These are phyloP conservation scores for Noccaea bulbosa DNA, from an alignment of 345 rosid species.

Conservation along the genomic window DNA sequence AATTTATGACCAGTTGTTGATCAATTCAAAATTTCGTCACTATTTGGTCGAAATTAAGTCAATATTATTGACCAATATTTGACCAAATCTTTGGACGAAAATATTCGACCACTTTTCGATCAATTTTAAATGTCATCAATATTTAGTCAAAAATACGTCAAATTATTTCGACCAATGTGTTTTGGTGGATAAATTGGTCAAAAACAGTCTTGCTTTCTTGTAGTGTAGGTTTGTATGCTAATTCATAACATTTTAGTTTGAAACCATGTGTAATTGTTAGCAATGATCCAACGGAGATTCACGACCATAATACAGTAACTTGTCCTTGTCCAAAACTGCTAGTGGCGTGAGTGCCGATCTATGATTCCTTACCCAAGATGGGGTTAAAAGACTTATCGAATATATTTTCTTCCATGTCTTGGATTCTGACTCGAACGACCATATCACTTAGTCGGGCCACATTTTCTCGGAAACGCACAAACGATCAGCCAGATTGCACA, in stretches of 20 bases:
- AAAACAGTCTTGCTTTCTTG: too few relatives aligned
- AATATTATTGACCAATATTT: too few relatives aligned
- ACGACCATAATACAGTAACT: background rate
- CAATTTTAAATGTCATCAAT: too few relatives aligned
- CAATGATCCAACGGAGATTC: background rate
- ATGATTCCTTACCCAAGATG: background rate
- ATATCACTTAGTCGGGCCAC: background rate
- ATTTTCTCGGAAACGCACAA: background rate
- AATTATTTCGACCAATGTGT: too few relatives aligned
- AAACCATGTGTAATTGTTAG: background rate
- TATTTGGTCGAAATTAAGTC: too few relatives aligned
- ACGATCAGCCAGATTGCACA: background rate
- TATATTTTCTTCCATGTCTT: background rate
- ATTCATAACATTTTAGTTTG: background rate
- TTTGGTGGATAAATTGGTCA: too few relatives aligned
- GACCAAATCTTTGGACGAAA: too few relatives aligned
- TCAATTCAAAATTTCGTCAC: too few relatives aligned
- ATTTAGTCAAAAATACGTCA: too few relatives aligned
- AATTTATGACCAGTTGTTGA: too few relatives aligned
- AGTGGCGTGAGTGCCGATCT: background rate
- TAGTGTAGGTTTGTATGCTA: too few relatives aligned
- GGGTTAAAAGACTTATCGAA: background rate
- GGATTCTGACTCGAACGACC: background rate
- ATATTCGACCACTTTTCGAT: too few relatives aligned
- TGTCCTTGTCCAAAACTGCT: background rate